Percentiles rank a stretch among this genome's conserved stretches.
Evolutionary conservation across 2,329 filamentous ascomycete species (phyloP).

Genomic region (Penicillium sclerotigenum): DNA sequence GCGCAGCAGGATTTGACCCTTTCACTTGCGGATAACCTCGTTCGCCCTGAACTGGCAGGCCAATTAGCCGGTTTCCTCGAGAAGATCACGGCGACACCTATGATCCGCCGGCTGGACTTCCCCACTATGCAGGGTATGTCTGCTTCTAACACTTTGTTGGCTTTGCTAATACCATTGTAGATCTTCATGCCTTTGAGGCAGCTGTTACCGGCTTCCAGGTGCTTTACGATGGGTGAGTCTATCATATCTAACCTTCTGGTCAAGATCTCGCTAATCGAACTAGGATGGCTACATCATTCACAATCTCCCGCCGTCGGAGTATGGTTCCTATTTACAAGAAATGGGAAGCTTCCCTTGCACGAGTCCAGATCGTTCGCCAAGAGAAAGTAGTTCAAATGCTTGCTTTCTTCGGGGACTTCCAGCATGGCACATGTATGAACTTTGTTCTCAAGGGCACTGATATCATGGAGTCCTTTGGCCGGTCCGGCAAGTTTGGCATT

Average conservation of each 20-base stretch:
- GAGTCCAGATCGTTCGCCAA: conserved; percentile 75
- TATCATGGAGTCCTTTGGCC: conserved; percentile 67
- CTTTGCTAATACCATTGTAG: conserved; percentile 34
- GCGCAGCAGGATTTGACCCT: conserved; percentile 75
- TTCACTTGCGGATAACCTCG: conserved; percentile 66
- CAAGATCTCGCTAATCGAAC: background rate
- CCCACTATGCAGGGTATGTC: conserved; percentile 49
- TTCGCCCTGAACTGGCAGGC: conserved; percentile 59
- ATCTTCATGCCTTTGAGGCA: conserved; percentile 74
- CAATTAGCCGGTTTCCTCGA: conserved; percentile 65
- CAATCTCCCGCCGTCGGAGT: conserved; percentile 80
- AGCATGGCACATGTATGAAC: conserved; percentile 82
- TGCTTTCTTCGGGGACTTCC: conserved; percentile 85
- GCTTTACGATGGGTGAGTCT: conserved; percentile 59
- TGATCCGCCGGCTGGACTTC: conserved; percentile 70
- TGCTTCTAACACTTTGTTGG: background rate
- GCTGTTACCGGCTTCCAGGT: conserved; percentile 79
- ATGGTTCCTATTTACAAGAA: conserved; percentile 93
- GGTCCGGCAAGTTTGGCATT: conserved; percentile 66
- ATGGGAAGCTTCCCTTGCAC: conserved; percentile 78
- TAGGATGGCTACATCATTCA: conserved; percentile 67
- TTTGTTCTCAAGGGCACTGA: conserved; percentile 83
- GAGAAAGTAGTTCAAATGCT: conserved; percentile 74
- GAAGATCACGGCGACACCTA: conserved; percentile 55
- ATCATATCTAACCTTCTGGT: conserved; percentile 3